Evolutionary conservation across 75 land plant genomes (phyloP).

Genomic region (Larix kaempferi): DNA sequence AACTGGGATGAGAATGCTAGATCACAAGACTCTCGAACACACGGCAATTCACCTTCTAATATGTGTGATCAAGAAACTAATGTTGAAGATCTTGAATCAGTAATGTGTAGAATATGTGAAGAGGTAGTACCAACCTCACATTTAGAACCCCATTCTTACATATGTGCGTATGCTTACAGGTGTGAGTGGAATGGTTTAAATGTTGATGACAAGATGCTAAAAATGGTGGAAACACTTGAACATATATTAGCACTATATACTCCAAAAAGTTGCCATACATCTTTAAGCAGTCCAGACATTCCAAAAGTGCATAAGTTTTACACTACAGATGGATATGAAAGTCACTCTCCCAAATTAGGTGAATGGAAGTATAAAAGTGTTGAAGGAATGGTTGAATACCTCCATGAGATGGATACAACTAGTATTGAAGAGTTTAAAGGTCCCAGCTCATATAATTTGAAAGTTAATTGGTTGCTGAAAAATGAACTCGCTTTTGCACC

Average conservation of each 20-base stretch:
- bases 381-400: conserved; percentile 80
- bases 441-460: conserved; percentile 24
- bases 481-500: conserved; percentile 21
- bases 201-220: conserved; percentile 49
- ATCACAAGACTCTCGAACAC: conserved; percentile 13
- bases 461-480: conserved; percentile 24
- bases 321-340: conserved; percentile 21
- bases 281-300: conserved; percentile 33
- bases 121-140: conserved; percentile 42
- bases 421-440: conserved; percentile 50
- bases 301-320: conserved; percentile 22
- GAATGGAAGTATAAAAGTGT: conserved; percentile 55
- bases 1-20: neutral
- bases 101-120: conserved; percentile 72
- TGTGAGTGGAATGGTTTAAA: conserved; percentile 37
- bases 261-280: conserved; percentile 19
- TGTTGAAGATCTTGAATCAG: conserved; percentile 28
- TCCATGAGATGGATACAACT: conserved; percentile 83
- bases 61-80: conserved; percentile 14
- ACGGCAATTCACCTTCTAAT: conserved; percentile 14
- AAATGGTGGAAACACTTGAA: conserved; percentile 52
- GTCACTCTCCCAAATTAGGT: conserved; percentile 31
- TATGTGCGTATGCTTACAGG: conserved; percentile 70
- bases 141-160: conserved; percentile 57
- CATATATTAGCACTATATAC: conserved; percentile 37